Base-by-base conservation (phyloP, 208 protist species). In the Leishmania tarentolae region DNA sequence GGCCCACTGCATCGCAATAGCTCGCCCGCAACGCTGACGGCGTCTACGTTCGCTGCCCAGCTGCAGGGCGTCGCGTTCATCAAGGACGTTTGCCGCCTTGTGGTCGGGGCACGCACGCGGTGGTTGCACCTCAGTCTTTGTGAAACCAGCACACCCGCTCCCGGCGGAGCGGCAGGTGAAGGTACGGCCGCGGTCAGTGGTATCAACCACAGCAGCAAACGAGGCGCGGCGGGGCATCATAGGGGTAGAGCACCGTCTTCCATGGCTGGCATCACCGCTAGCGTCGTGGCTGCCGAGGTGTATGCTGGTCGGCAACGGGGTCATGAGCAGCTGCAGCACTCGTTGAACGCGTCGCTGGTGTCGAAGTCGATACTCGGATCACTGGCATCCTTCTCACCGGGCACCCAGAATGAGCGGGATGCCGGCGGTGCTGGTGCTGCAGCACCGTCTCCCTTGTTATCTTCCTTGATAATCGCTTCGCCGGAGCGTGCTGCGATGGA, bases 11-110 rank as follows among this genome's bases (percentile, higher is more conserved):
- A 56, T 6, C 31, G 28, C 11, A 76, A 40, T 53, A 69, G 59
- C 40, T 24, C 59, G 4, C 19, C 76, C 11, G 65, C 24, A 31
- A 24, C n/a, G 57, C 42, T 37, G 72, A 72, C 56, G 50, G 35
- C 70, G 11, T 37, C 80, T 0, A 86, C 84, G 40, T 84, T 92
- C 70, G 84, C 79, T 15, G 84, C 84, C 17, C 91, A 91, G 75
- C 83, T 95, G 76, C 87, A 92, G 28, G 81, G 86, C 11, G 86
- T 89, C n/a, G 83, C 87, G 3, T 93, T 90, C 75, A 76, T 91
- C 35, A 93, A 91, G 74, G 92, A 95, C 79, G 59, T 95, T n/a
- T 93, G 90, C 75, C 81, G 77, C 37, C 72, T 95, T 2, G 75
- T 83, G 59, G 31, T 84, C 0, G 85, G 85, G 11, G 70, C 57